Evolutionary conservation across 805 yeast species (phyloP).

Genomic region (Cyberlindnera mississippiensis): DNA sequence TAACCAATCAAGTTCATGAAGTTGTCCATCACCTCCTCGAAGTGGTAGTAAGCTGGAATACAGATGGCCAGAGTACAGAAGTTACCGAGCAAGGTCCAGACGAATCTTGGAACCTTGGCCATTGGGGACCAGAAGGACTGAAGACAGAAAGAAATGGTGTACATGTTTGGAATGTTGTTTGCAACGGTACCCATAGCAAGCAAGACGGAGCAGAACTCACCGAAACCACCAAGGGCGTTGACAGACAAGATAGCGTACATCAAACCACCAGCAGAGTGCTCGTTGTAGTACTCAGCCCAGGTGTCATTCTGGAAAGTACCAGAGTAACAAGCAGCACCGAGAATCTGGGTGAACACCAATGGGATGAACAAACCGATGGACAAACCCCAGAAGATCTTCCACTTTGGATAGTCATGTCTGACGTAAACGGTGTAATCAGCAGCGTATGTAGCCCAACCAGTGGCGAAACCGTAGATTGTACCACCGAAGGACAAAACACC

Average conservation of each 20-base stretch:
- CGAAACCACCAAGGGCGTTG: constrained; percentile 82
- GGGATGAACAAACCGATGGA: constrained; percentile 64
- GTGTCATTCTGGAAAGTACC: constrained; percentile 47
- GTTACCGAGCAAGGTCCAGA: constrained; percentile 79
- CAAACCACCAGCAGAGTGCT: constrained; percentile 73
- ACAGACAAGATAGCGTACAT: constrained; percentile 73
- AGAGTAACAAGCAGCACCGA: constrained; percentile 85
- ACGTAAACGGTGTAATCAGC: constrained; percentile 90
- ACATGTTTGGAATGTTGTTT: constrained; percentile 91
- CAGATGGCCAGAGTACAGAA: constrained; percentile 77
- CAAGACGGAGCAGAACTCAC: constrained; percentile 83
- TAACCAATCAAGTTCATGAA: constrained; percentile 92
- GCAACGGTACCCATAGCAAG: constrained; percentile 84
- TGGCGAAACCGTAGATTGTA: constrained; percentile 79
- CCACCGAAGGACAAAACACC: constrained; percentile 77
- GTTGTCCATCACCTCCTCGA: constrained; percentile 68
- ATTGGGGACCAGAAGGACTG: constrained; percentile 81
- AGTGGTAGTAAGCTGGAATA: constrained; percentile 81
- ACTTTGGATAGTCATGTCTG: constrained; percentile 57
- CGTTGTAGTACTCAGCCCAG: constrained; percentile 49
- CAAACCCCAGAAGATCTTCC: constrained; percentile 61
- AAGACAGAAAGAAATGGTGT: constrained; percentile 82
- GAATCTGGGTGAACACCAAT: constrained; percentile 62
- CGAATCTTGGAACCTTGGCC: constrained; percentile 70
- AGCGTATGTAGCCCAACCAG: constrained; percentile 94